Evolutionary conservation across 129 eudicot species (phyloP).

Genomic region (Flaveria brownii): DNA sequence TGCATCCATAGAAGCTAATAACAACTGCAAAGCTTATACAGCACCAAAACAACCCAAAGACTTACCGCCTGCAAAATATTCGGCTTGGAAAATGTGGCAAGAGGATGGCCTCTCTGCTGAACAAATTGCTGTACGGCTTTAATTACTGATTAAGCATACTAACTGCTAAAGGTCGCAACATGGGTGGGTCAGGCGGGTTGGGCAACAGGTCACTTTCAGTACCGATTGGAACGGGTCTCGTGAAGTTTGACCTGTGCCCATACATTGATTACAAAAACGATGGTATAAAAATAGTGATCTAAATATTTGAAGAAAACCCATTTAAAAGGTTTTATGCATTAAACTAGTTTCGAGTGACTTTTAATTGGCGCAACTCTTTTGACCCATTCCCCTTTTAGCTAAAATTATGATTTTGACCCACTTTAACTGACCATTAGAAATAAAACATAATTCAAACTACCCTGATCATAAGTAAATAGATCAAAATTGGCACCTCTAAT

Average conservation of each 20-base stretch:
- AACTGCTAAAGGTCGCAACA: conserved; percentile 17
- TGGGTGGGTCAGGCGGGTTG: not conserved
- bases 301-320: not conserved
- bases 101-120: conserved; percentile 68
- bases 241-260: not conserved
- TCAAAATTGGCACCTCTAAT: conserved; percentile 10
- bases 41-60: conserved; percentile 42
- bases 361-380: not conserved
- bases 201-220: conserved; percentile 10
- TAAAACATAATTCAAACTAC: not conserved
- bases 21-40: conserved; percentile 39
- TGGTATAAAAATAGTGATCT: not conserved
- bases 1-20: conserved; percentile 41
- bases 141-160: not conserved
- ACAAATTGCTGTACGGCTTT: conserved; percentile 64
- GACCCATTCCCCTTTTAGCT: not conserved
- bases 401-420: not conserved
- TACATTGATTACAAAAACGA: not conserved
- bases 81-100: conserved; percentile 93
- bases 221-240: not conserved
- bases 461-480: not conserved
- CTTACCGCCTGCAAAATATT: conserved; percentile 67
- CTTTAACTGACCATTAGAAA: not conserved
- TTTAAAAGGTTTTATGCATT: not conserved
- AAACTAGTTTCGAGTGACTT: conserved; percentile 1